phyloP scores from a whole-genome alignment of 352 stramenopile genomes.

The Globisporangium viniferum region DNA sequence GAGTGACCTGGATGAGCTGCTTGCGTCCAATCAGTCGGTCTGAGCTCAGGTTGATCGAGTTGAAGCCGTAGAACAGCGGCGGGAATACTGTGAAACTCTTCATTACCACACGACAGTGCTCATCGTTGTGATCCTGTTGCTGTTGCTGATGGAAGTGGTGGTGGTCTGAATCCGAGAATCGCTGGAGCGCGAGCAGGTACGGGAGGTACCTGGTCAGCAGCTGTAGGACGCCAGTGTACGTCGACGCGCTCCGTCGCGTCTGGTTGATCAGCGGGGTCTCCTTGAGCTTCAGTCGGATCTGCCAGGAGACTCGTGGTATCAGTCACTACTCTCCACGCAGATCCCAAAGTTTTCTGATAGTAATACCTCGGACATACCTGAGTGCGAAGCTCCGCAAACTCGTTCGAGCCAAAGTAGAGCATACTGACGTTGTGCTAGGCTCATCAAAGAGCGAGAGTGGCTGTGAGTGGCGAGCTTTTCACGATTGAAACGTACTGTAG shows the following conservation, averaged over 20 bases:
- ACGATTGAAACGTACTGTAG: too few species aligned
- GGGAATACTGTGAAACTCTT: conserved; percentile 20
- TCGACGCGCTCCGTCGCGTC: conserved; percentile 8
- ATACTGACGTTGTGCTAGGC: conserved; percentile 30
- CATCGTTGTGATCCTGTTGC: neutral
- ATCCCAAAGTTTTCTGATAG: neutral
- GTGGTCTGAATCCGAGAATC: conserved; percentile 14
- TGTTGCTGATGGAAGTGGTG: too few species aligned
- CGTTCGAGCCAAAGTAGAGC: conserved; percentile 33
- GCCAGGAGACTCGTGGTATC: neutral
- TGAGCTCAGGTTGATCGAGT: conserved; percentile 23
- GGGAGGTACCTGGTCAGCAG: conserved; percentile 41
- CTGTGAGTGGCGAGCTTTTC: neutral
- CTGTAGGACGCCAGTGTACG: conserved; percentile 29
- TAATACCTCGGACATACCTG: conserved; percentile 21
- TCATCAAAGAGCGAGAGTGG: neutral
- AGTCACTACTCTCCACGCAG: neutral
- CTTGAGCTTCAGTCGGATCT: conserved; percentile 52
- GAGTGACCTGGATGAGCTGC: conserved; percentile 19
- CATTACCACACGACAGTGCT: neutral
- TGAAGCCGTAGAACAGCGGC: conserved; percentile 49
- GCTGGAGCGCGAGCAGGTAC: conserved; percentile 38
- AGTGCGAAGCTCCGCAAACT: conserved; percentile 35
- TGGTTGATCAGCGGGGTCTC: conserved; percentile 38
- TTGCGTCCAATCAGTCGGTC: conserved; percentile 32